A percentile compares a stretch with the other conserved stretches of the same genome.
phyloP scores from a whole-genome alignment of 768 basidiomycete species.

The Lyophyllum atratum region DNA sequence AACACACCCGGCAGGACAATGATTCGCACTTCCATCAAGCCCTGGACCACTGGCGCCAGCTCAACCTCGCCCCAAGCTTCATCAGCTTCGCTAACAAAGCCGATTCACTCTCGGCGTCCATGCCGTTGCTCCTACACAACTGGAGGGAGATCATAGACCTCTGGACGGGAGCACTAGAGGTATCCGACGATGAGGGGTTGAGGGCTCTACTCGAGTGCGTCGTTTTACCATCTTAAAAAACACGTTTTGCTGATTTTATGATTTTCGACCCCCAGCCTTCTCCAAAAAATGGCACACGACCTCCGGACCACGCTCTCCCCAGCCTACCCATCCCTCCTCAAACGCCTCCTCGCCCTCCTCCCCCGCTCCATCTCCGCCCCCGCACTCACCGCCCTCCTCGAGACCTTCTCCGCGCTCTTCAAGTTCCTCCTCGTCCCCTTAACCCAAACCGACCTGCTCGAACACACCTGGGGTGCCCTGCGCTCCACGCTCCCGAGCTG shows the following conservation, averaged over 20 bases:
- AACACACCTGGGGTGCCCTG: slow-evolving; percentile 62
- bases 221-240: not conserved
- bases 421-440: slow-evolving; percentile 72
- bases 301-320: slow-evolving; percentile 76
- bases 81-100: slow-evolving; percentile 65
- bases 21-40: slow-evolving; percentile 79
- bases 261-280: slow-evolving; percentile 57
- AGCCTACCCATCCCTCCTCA: slow-evolving; percentile 56
- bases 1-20: slow-evolving; percentile 52
- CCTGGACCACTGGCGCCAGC: slow-evolving; percentile 74
- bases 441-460: slow-evolving; percentile 52
- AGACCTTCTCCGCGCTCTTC: slow-evolving; percentile 70
- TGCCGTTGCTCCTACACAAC: slow-evolving; percentile 82
- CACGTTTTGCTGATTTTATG: not conserved
- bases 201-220: slow-evolving; percentile 77
- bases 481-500: slow-evolving; percentile 56
- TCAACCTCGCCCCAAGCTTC: slow-evolving; percentile 79
- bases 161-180: slow-evolving; percentile 62
- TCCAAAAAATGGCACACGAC: slow-evolving; percentile 80
- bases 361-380: slow-evolving; percentile 59
- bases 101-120: slow-evolving; percentile 64
- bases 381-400: slow-evolving; percentile 62
- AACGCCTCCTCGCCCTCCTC: slow-evolving; percentile 57
- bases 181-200: slow-evolving; percentile 72
- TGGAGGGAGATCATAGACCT: slow-evolving; percentile 67